These are phyloP conservation scores for Lentinula aciculospora DNA, from an alignment of 768 basidiomycete species.

Conservation along the genomic window DNA sequence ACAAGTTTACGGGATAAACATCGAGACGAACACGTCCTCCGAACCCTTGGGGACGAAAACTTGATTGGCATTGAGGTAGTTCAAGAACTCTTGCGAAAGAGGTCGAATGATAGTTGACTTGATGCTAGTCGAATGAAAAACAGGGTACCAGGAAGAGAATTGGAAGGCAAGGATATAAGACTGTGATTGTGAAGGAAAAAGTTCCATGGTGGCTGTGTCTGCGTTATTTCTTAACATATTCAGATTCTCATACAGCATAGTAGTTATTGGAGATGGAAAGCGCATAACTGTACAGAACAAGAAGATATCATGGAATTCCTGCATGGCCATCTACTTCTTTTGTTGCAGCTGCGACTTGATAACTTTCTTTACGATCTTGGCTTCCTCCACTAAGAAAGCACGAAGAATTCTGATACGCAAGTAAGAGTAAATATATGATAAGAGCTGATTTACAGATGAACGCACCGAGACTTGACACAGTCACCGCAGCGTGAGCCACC, in stretches of 20 bases:
- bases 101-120: slow-evolving; percentile 74
- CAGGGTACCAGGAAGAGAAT: slow-evolving; percentile 82
- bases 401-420: slow-evolving; percentile 75
- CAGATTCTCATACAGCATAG: not conserved
- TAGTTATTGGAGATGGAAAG: not conserved
- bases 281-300: slow-evolving; percentile 1
- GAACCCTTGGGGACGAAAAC: slow-evolving; percentile 79
- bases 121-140: slow-evolving; percentile 56
- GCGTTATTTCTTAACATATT: not conserved
- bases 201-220: not conserved
- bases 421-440: slow-evolving; percentile 8
- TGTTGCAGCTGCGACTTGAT: slow-evolving; percentile 81
- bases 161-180: slow-evolving; percentile 66
- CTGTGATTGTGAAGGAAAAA: slow-evolving; percentile 50
- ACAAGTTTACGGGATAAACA: slow-evolving; percentile 1
- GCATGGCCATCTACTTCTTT: slow-evolving; percentile 3
- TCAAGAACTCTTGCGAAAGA: slow-evolving; percentile 53
- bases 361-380: slow-evolving; percentile 99
- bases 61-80: slow-evolving; percentile 81
- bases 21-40: slow-evolving; percentile 51
- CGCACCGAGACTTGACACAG: slow-evolving; percentile 92
- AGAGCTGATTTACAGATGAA: slow-evolving; percentile 9
- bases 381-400: slow-evolving; percentile 98
- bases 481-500: slow-evolving; percentile 96
- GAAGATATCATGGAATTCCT: not conserved